A percentile compares a stretch with the other conserved stretches of the same genome.
phyloP scores from a whole-genome alignment of 2,329 filamentous ascomycete species.

The Calonectria hongkongensis region DNA sequence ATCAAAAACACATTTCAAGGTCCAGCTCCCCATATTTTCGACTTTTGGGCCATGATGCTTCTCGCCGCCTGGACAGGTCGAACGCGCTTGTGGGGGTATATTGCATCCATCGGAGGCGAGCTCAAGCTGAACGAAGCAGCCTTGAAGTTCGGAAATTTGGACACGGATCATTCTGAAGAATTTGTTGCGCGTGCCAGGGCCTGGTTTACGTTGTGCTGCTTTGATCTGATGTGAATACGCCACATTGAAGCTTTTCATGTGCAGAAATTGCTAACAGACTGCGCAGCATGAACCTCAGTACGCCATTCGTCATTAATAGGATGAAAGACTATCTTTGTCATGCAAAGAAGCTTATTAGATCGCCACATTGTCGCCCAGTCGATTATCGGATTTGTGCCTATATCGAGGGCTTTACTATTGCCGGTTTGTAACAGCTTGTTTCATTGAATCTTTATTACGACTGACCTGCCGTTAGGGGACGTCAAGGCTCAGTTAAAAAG shows the following conservation, averaged over 20 bases:
- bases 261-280: not conserved
- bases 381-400: constrained; percentile 6
- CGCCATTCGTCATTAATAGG: not conserved
- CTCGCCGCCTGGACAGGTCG: constrained; percentile 7
- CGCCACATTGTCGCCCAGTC: not conserved
- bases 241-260: not conserved
- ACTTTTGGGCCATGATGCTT: constrained; percentile 11
- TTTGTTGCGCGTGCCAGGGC: not conserved
- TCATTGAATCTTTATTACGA: not conserved
- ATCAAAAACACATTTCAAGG: constrained; percentile 6
- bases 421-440: not conserved
- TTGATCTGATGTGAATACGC: not conserved
- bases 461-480: not conserved
- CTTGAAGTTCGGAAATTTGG: not conserved
- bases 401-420: not conserved
- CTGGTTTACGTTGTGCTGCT: constrained; percentile 1
- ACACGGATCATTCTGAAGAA: not conserved
- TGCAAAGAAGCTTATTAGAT: not conserved
- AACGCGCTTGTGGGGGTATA: constrained; percentile 1
- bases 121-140: not conserved
- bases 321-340: not conserved
- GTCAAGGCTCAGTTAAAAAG: not conserved
- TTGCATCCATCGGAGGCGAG: constrained; percentile 10
- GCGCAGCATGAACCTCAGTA: not conserved
- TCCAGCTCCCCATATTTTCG: not conserved